A percentile compares a stretch with the other conserved stretches of the same genome.
These are phyloP conservation scores for Globisporangium iwayamae DNA, from an alignment of 352 stramenopile species.

Conservation along the genomic window DNA sequence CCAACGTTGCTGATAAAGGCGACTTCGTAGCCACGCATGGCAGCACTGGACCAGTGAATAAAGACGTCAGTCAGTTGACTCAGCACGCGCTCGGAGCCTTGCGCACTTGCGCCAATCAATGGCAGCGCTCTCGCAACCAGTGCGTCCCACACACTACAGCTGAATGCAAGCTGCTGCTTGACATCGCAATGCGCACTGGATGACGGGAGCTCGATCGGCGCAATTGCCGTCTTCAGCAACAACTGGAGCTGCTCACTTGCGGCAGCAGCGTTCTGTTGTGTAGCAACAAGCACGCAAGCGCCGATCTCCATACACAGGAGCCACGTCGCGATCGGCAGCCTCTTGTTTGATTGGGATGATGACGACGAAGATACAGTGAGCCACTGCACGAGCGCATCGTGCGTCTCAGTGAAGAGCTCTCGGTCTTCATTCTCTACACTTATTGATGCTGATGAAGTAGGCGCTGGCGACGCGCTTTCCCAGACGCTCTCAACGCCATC, in stretches of 20 bases:
- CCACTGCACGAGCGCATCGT: conserved; percentile 5
- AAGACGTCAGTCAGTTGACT: conserved; percentile 22
- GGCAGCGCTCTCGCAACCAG: neutral
- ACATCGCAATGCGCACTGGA: conserved; percentile 7
- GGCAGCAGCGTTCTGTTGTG: neutral
- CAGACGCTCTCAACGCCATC: neutral
- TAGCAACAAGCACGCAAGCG: neutral
- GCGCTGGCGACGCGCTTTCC: conserved; percentile 2
- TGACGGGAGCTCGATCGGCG: conserved; percentile 1
- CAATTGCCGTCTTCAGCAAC: neutral
- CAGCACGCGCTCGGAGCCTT: neutral
- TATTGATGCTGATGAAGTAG: neutral
- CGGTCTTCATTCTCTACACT: neutral
- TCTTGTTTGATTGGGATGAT: neutral
- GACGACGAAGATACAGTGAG: neutral
- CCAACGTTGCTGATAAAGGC: conserved; percentile 31
- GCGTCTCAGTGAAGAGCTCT: neutral
- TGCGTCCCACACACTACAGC: conserved; percentile 5
- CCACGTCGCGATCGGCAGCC: neutral
- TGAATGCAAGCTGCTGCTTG: conserved; percentile 9
- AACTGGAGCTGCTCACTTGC: neutral
- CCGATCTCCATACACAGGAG: conserved; percentile 10
- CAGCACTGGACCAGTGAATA: conserved; percentile 25
- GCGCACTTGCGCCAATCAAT: neutral
- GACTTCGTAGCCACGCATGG: conserved; percentile 33